Base-by-base conservation (phyloP, 2,329 filamentous ascomycete species). In the Sporothrix humicola region DNA sequence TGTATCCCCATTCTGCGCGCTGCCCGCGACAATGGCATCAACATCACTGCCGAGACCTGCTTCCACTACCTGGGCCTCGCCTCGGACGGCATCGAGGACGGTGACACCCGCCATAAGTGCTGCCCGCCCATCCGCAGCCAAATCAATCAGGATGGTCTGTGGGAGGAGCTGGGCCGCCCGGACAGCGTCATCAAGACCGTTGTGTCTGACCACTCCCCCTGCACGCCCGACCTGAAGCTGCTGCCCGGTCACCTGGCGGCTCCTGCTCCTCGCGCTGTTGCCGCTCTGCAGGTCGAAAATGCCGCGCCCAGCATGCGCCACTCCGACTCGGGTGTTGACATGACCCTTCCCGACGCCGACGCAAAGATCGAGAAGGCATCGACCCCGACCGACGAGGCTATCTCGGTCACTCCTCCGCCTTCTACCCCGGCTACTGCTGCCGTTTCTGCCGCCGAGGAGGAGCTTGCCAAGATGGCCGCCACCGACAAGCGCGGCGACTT, bases 191-290 rank as follows among this genome's bases (percentile, higher is more conserved):
- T 99, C 81, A 89, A 90, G 79, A 98, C 96, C 0, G 88, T 99
- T 44, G 96, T 99, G 2, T 97, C 93, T 0, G 96, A 98, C 80
- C 96, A 99, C 85, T 97, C 93, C 5, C 96, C 96, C 6, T 98
- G 96, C 85, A 98, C 96, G 3, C 95, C 96, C 0, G 91, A 97
- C 80, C 87, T 99, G 72, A 99, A 99, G 82, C 88, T 97, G 20
- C 88, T 98, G 0, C 95, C 95, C 0, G 82, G 86, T 0, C 88
- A 91, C 77, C 86, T 96, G 12, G 80, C 73, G 1, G 54, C 71
- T 10, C 71, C 69, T 5, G 52, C 50, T 1, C 59, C 73, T 2
- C 52, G 17, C 12, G 52, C 72, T 5, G n/a, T 52, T 37, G 26
- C 59, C 3, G 48, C 74, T 9, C 73, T 72, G 44, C 71, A 78